Evolutionary conservation across 2,329 filamentous ascomycete species (phyloP), one percentile per base, ranked within the genome.

Genomic region (Fusarium metavorans): DNA sequence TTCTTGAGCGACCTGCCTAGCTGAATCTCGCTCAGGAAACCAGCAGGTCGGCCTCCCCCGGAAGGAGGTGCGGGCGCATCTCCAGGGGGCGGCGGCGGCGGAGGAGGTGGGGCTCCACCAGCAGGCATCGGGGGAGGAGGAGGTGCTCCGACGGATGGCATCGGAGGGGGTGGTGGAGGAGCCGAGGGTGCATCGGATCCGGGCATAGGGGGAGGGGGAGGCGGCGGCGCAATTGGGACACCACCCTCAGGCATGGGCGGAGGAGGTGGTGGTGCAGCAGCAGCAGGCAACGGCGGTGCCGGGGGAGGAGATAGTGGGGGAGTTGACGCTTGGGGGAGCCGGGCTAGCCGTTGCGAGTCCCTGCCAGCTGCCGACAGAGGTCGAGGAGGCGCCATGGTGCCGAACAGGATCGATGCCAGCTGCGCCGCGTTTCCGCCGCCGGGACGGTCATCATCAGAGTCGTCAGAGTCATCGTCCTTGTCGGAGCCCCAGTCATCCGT

Each of bases 381-480:
- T 61, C 96, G 92, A 16, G 97, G 96, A 43, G 97, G 96, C 11
- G 91, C 96, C 95, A 99, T 98, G 61, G 95, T 98, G 68, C 97
- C 96, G 81, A 99, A 99, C 23, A 99, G 88, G 70, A 98, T 97
- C 8, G 94, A 97, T 18, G 97, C 97, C 41, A 99, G 90, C 78
- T 98, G 94, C 70, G 97, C 97, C 58, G 97, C 97, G 76, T 91
- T 95, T 68, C 93, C 92, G 64, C 94, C 94, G 60, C 93, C 93
- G 20, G 94, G 92, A 11, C 92, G 90, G 64, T 95, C 93, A 66
- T 95, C 94, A 66, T 96, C 77, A 30, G 75, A 77, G 10, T 77
- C 75, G 18, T 93, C 92, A 5, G 88, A 87, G 23, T 88, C 86
- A 23, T 85, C 84, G 34, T 87, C 84, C 78, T 89, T 91, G 69